Percentiles rank a stretch among this genome's conserved stretches.
phyloP scores from a whole-genome alignment of 2,329 filamentous ascomycete genomes.

The Arthrobotrys sphaeroides region DNA sequence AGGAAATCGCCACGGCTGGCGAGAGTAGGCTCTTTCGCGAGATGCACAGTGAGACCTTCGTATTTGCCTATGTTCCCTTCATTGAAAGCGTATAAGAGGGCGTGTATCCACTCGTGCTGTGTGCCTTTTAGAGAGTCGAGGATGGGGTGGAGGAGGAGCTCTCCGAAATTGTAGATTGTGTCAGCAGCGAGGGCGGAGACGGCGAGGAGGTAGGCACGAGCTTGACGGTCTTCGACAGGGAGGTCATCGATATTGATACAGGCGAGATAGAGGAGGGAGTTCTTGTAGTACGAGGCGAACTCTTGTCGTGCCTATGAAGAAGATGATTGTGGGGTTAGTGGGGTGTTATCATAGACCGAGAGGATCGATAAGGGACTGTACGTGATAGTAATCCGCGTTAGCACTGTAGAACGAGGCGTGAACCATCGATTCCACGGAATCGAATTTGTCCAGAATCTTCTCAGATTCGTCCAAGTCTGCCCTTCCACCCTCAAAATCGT shows the following conservation, averaged over 20 bases:
- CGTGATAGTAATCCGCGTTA: conserved; percentile 94
- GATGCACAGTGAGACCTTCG: conserved; percentile 81
- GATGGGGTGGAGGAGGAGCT: conserved; percentile 96
- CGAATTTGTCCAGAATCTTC: conserved; percentile 86
- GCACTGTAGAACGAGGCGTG: conserved; percentile 96
- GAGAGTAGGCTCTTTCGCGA: conserved; percentile 81
- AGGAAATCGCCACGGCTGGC: conserved; percentile 82
- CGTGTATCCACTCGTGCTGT: conserved; percentile 85
- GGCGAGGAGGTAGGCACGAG: conserved; percentile 88
- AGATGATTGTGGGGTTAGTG: conserved; percentile 38
- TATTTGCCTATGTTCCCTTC: conserved; percentile 89
- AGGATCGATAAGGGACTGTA: conserved; percentile 58
- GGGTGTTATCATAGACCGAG: not conserved
- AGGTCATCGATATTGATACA: conserved; percentile 87
- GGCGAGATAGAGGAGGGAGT: conserved; percentile 94
- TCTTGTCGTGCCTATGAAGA: conserved; percentile 76
- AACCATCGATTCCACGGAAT: conserved; percentile 93
- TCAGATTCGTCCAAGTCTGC: conserved; percentile 88
- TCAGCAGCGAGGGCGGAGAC: conserved; percentile 92
- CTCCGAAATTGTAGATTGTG: conserved; percentile 98
- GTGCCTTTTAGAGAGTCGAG: conserved; percentile 82
- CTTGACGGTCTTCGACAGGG: conserved; percentile 76
- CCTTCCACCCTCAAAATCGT: conserved; percentile 81
- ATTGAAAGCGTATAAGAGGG: conserved; percentile 98
- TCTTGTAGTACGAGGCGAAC: conserved; percentile 96